These are phyloP conservation scores for Lunasporangiospora selenospora DNA, from an alignment of 192 early-diverging fungal genomes.

Conservation along the genomic window DNA sequence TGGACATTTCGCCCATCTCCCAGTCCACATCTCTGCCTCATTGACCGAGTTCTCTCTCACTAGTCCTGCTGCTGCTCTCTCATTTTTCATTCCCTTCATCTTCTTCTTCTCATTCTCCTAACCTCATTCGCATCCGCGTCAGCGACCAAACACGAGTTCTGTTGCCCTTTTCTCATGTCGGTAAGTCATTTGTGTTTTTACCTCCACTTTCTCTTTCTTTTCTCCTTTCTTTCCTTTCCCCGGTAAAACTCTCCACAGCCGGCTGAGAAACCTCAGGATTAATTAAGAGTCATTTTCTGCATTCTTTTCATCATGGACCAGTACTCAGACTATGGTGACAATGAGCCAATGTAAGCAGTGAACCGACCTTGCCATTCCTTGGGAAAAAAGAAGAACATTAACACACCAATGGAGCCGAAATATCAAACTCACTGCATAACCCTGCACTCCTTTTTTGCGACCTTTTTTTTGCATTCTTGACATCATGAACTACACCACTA, in stretches of 20 bases:
- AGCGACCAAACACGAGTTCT: neutral
- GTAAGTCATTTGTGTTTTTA: too few species aligned
- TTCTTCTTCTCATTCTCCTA: neutral
- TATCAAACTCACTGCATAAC: too few species aligned
- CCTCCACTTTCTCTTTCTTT: neutral
- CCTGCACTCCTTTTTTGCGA: too few species aligned
- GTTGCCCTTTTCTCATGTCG: too few species aligned
- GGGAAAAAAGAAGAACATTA: too few species aligned
- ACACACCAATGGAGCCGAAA: too few species aligned
- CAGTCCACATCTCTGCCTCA: too few species aligned
- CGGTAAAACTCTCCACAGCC: neutral
- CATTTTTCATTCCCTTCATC: neutral
- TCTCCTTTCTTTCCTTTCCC: neutral
- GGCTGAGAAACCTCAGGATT: neutral
- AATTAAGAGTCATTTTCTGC: neutral
- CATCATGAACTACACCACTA: neutral
- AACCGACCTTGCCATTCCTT: too few species aligned
- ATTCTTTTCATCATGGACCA: neutral
- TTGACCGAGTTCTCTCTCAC: neutral
- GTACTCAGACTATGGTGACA: constrained; percentile 48
- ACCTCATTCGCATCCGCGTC: neutral
- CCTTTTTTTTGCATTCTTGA: neutral
- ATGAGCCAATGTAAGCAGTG: constrained; percentile 49
- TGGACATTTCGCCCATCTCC: too few species aligned
- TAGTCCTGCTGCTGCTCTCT: neutral